A percentile compares a stretch with the other conserved stretches of the same genome.
Conservation (phyloP, 2,329 filamentous ascomycete species). For the Pezicula rhizophila region DNA sequence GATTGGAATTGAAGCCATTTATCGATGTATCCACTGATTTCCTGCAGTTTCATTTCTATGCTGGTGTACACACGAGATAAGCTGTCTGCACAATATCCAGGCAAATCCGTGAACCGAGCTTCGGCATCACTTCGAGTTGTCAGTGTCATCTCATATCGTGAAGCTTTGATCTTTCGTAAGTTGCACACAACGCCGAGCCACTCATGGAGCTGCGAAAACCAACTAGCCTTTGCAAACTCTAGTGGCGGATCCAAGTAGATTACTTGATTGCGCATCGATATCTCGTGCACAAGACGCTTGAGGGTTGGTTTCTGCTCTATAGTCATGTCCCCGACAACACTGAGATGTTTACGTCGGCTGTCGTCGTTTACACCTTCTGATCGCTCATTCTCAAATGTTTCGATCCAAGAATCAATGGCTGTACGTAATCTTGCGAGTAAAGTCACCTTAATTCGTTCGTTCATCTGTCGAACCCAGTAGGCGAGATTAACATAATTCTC, state of each 20-base stretch:
- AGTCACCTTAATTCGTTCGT: slow-evolving; percentile 74
- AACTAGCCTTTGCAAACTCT: slow-evolving; percentile 85
- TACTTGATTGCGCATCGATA: slow-evolving; percentile 96
- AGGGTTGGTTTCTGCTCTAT: slow-evolving; percentile 57
- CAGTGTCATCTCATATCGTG: slow-evolving; percentile 85
- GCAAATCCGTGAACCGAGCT: slow-evolving; percentile 75
- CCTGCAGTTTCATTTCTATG: slow-evolving; percentile 74
- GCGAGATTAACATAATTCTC: slow-evolving; percentile 93
- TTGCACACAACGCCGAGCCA: slow-evolving; percentile 94
- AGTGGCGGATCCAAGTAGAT: slow-evolving; percentile 94
- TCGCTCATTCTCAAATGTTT: slow-evolving; percentile 64
- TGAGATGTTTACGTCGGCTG: slow-evolving; percentile 44
- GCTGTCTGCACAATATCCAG: slow-evolving; percentile 73
- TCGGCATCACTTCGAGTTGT: slow-evolving; percentile 61
- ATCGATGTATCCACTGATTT: slow-evolving; percentile 82
- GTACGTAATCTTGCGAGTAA: slow-evolving; percentile 76
- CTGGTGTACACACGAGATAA: slow-evolving; percentile 75
- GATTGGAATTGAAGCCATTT: slow-evolving; percentile 99
- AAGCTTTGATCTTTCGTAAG: slow-evolving; percentile 88
- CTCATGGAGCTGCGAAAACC: slow-evolving; percentile 86
- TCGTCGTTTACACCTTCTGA: slow-evolving; percentile 38
- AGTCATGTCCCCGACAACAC: slow-evolving; percentile 33
- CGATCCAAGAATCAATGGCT: slow-evolving; percentile 82
- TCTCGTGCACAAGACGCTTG: slow-evolving; percentile 75
- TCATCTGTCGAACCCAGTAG: slow-evolving; percentile 84